Evolutionary conservation across 768 basidiomycete species (phyloP).

Genomic region (Serendipita sp.): DNA sequence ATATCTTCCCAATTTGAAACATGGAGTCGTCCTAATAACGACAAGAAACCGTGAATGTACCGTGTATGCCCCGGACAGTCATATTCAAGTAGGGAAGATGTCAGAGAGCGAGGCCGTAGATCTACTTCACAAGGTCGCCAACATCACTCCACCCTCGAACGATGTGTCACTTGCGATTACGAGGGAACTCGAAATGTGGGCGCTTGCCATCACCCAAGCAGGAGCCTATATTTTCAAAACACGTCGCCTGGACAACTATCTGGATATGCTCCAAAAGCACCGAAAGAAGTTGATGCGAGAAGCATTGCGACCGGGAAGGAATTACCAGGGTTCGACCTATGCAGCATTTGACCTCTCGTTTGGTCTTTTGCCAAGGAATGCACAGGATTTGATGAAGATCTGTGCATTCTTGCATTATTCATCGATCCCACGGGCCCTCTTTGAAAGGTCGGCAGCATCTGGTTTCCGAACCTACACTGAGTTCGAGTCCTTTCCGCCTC

Average conservation of each 20-base stretch:
- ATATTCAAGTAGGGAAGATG: background rate
- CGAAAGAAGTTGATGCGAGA: background rate
- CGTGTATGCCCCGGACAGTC: background rate
- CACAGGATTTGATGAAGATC: too few species aligned
- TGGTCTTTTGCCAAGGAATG: too few species aligned
- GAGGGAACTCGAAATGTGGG: background rate
- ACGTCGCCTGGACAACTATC: background rate
- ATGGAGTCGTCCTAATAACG: background rate
- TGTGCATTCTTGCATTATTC: too few species aligned
- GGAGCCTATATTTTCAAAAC: background rate
- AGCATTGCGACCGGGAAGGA: background rate
- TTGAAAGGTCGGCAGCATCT: too few species aligned
- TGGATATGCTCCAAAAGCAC: background rate
- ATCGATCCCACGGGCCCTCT: too few species aligned
- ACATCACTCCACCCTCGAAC: background rate
- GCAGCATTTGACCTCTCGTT: too few species aligned
- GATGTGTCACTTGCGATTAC: background rate
- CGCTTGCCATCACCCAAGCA: background rate
- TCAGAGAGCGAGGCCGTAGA: background rate
- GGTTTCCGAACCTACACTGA: too few species aligned
- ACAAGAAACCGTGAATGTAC: background rate
- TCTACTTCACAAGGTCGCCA: background rate
- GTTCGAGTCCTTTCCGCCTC: too few species aligned
- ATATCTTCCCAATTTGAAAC: background rate
- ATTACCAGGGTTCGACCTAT: background rate